Evolutionary conservation across 2,329 filamentous ascomycete genomes (phyloP).

Genomic region (Neopestalotiopsis sp.): DNA sequence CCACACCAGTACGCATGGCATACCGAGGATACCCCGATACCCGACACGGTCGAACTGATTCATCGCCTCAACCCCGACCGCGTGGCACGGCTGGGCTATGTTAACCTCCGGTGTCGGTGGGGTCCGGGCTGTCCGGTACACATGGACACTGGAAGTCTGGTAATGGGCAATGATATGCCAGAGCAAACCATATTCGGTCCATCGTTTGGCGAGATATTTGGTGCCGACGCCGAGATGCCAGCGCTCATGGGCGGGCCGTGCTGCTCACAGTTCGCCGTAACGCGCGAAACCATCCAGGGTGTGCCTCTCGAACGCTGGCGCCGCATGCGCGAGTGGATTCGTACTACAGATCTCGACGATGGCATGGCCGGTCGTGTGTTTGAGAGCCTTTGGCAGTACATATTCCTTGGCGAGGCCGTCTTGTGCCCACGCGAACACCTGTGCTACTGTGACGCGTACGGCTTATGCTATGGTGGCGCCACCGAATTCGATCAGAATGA

Average conservation of each 20-base stretch:
- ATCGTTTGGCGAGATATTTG: background rate
- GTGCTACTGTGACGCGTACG: slow-evolving; percentile 15
- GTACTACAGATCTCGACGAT: background rate
- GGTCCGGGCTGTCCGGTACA: slow-evolving; percentile 3
- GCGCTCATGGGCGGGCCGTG: slow-evolving; percentile 11
- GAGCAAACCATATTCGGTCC: slow-evolving; percentile 7
- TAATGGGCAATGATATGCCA: slow-evolving; percentile 2
- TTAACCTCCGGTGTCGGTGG: slow-evolving; percentile 11
- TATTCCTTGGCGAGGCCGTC: slow-evolving; percentile 10
- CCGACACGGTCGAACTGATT: background rate
- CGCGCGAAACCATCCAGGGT: background rate
- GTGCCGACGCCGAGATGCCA: background rate
- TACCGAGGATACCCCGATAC: background rate
- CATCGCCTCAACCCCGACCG: slow-evolving; percentile 1
- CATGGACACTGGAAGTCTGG: slow-evolving; percentile 12
- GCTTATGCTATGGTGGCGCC: slow-evolving; percentile 4
- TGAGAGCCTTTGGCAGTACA: slow-evolving; percentile 16
- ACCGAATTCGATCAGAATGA: background rate
- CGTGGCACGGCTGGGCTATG: slow-evolving; percentile 6
- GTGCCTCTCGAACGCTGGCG: background rate
- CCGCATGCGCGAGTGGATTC: slow-evolving; percentile 6
- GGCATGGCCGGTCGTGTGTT: slow-evolving; percentile 9
- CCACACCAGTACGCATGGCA: slow-evolving; percentile 13
- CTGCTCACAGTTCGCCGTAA: slow-evolving; percentile 15
- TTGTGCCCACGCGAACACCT: slow-evolving; percentile 6